A percentile compares a stretch with the other conserved stretches of the same genome.
Evolutionary conservation across 2,329 filamentous ascomycete genomes (phyloP).

Genomic region (Paracoccidioides lutzii): DNA sequence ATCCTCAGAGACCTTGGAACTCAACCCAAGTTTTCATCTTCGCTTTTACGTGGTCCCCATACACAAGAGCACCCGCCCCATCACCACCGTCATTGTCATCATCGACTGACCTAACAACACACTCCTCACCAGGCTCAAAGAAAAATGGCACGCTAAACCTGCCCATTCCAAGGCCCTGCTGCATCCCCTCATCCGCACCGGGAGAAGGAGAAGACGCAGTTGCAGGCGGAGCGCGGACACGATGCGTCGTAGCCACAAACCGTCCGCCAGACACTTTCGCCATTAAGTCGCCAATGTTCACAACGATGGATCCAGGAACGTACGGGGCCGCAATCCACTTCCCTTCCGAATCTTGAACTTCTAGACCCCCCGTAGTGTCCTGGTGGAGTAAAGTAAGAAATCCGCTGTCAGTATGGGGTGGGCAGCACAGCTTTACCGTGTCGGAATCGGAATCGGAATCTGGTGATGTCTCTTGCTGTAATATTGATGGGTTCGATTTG

Average conservation of each 20-base stretch:
- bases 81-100: conserved; percentile 20
- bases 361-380: conserved; percentile 35
- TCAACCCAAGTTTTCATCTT: conserved; percentile 36
- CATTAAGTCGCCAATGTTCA: conserved; percentile 37
- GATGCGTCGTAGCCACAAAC: conserved; percentile 36
- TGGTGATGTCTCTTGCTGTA: background rate
- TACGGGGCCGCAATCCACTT: conserved; percentile 33
- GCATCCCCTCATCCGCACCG: background rate
- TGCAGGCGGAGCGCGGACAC: conserved; percentile 23
- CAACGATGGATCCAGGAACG: conserved; percentile 30
- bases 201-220: background rate
- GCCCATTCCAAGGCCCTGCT: conserved; percentile 13
- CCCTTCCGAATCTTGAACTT: conserved; percentile 33
- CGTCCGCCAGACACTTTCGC: conserved; percentile 28
- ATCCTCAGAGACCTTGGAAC: conserved; percentile 22
- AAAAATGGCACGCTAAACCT: conserved; percentile 37
- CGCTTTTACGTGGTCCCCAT: conserved; percentile 31
- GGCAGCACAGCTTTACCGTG: conserved; percentile 16
- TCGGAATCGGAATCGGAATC: background rate
- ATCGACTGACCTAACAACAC: conserved; percentile 28
- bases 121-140: conserved; percentile 34
- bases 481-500: background rate
- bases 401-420: conserved; percentile 31
- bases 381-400: conserved; percentile 38
- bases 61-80: conserved; percentile 21